Base-by-base conservation (phyloP, 495 filamentous ascomycete species). In the Pseudotulostoma volvatum region DNA sequence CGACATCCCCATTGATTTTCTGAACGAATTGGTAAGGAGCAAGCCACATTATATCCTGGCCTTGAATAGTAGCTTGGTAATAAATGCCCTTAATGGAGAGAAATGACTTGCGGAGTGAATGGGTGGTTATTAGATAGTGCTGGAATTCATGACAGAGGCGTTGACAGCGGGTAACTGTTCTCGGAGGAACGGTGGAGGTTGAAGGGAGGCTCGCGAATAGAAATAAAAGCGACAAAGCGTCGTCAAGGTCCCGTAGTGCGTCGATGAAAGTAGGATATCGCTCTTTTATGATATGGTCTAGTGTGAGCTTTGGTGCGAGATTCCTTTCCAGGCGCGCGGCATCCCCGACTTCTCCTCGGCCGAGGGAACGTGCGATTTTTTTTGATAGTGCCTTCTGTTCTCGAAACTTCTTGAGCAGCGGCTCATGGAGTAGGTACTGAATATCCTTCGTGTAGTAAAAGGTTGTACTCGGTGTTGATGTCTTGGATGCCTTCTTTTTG, bases 401-500 rank as follows among this genome's bases (percentile, higher is more conserved):
- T 49, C 90, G 79, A 67, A 96, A 96, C 56, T 93, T 95, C 47
- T 74, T 67, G 9, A 97, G 70, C n/a, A 97, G 70, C 9, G 92
- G 90, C 58, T 97, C 90, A 57, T 97, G 90, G 36, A 95, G 77
- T 18, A 97, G 76, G 48, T 93, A 97, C 60, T 94, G 86, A 51
- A 97, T 93, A 54, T 97, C 90, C 67, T 90, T 93, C 49, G 87
- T 83, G 66, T 97, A 97, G 72, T 97, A 97, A 66, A 94, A 97
- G 41, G 92, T 96, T 11, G 90, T 96, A 33, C 77, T 81, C 30
- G 79, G 74, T 1, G 82, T 95, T 33, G 83, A 73, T 38, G 81
- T 81, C 60, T 93, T 95, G 49, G 83, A 83, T 32, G 78, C 90
- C 70, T 93, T 94, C 67, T 90, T 95, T 71, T 85, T 93, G 57